Evolutionary conservation across 805 yeast species (phyloP).

Genomic region (Candida parachauliodes): DNA sequence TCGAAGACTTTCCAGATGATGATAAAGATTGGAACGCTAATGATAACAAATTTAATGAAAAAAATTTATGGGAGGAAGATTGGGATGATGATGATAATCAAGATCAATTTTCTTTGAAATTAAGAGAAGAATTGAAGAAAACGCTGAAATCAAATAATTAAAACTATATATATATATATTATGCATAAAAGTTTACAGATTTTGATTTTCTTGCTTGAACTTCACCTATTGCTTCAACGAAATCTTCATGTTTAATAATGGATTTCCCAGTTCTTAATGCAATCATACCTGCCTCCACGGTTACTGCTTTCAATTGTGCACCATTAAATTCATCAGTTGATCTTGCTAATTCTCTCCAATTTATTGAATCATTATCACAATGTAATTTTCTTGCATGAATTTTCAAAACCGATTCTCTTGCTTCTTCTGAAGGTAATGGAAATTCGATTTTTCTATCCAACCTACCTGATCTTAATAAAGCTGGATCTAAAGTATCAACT

Average conservation of each 20-base stretch:
- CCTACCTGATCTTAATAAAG: conserved; percentile 94
- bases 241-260: conserved; percentile 92
- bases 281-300: conserved; percentile 99
- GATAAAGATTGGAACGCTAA: conserved; percentile 71
- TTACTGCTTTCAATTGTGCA: conserved; percentile 97
- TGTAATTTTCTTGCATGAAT: conserved; percentile 97
- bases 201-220: conserved; percentile 97
- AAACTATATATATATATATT: conserved; percentile 12
- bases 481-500: conserved; percentile 98
- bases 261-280: conserved; percentile 94
- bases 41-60: conserved; percentile 43
- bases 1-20: conserved; percentile 94
- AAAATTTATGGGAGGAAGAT: conserved; percentile 88
- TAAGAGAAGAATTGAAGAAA: conserved; percentile 49
- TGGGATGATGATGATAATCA: conserved; percentile 97
- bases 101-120: conserved; percentile 76
- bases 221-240: conserved; percentile 96
- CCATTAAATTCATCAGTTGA: conserved; percentile 99
- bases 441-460: conserved; percentile 97
- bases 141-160: conserved; percentile 14
- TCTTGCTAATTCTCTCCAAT: conserved; percentile 98
- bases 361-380: conserved; percentile 76
- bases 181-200: conserved; percentile 94
- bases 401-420: conserved; percentile 93
- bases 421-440: conserved; percentile 96